These are phyloP conservation scores for Knufia fluminis DNA, from an alignment of 2,329 filamentous ascomycete genomes.

Conservation along the genomic window DNA sequence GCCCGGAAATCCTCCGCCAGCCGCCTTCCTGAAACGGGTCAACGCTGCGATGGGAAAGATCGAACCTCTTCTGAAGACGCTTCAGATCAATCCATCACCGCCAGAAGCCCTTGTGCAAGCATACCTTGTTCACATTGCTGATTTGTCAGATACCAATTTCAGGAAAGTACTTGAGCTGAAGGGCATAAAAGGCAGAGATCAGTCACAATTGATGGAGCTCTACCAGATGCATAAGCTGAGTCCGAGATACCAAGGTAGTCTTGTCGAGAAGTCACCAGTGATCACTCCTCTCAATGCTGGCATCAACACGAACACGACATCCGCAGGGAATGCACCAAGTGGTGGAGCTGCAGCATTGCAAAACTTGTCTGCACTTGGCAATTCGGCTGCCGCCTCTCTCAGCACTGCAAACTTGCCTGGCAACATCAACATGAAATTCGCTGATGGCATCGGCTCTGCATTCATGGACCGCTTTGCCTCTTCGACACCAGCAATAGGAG, in stretches of 20 bases:
- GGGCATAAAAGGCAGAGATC: constrained; percentile 74
- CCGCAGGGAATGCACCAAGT: constrained; percentile 23
- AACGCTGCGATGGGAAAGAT: constrained; percentile 75
- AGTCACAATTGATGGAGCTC: constrained; percentile 72
- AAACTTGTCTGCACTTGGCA: constrained; percentile 37
- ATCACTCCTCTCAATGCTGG: constrained; percentile 54
- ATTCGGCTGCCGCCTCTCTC: constrained; percentile 34
- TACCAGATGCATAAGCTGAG: constrained; percentile 76
- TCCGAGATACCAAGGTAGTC: constrained; percentile 53
- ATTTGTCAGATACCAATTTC: constrained; percentile 91
- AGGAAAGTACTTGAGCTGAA: constrained; percentile 93
- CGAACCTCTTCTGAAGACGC: constrained; percentile 86
- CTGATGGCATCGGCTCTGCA: constrained; percentile 74
- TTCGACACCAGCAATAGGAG: constrained; percentile 72
- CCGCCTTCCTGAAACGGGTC: constrained; percentile 74
- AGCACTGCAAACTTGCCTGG: constrained; percentile 37
- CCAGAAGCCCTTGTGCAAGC: constrained; percentile 92
- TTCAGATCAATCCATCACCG: constrained; percentile 85
- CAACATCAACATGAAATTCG: constrained; percentile 48
- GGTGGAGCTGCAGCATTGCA: constrained; percentile 37
- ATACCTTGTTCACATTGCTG: constrained; percentile 92
- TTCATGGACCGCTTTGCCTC: constrained; percentile 45
- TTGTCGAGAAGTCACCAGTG: constrained; percentile 61
- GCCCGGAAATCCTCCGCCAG: constrained; percentile 49
- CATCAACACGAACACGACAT: constrained; percentile 30